Percentiles rank a stretch among this genome's conserved stretches.
Conservation (phyloP, 1,284 basidiomycete species). For the Papiliotrema fonsecae region DNA sequence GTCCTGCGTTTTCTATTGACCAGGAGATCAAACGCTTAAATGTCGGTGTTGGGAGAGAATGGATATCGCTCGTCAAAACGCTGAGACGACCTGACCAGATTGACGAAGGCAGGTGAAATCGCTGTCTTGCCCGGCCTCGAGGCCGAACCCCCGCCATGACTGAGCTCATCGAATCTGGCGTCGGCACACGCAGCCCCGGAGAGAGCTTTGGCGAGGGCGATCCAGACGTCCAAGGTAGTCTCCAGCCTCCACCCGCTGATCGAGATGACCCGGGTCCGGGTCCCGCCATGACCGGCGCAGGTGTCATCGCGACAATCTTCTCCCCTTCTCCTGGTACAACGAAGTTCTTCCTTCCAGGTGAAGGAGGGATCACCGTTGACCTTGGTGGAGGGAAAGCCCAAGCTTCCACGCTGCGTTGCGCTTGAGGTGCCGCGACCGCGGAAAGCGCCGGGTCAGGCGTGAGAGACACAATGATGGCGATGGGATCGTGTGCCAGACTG, state of each 20-base stretch:
- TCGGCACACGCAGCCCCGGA: constrained; percentile 18
- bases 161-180: constrained; percentile 22
- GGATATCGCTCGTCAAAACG: constrained; percentile 39
- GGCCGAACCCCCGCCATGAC: not conserved
- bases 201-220: constrained; percentile 10
- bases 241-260: constrained; percentile 27
- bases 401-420: constrained; percentile 44
- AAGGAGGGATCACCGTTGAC: constrained; percentile 31
- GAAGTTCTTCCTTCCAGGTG: constrained; percentile 43
- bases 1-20: constrained; percentile 33
- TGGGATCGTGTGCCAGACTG: constrained; percentile 63
- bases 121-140: constrained; percentile 12
- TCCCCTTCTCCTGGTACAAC: constrained; percentile 40
- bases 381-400: constrained; percentile 50
- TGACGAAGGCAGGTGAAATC: constrained; percentile 35
- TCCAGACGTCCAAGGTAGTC: constrained; percentile 38
- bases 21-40: constrained; percentile 44
- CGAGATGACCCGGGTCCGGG: constrained; percentile 13
- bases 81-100: constrained; percentile 40
- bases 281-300: constrained; percentile 24
- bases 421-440: constrained; percentile 27
- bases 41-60: constrained; percentile 35
- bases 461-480: constrained; percentile 56
- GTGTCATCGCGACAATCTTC: constrained; percentile 41
- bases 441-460: constrained; percentile 40